Evolutionary conservation across 1,139 yeast genomes (phyloP), one percentile per base, ranked within the genome.

Genomic region (Pichia norvegensis): DNA sequence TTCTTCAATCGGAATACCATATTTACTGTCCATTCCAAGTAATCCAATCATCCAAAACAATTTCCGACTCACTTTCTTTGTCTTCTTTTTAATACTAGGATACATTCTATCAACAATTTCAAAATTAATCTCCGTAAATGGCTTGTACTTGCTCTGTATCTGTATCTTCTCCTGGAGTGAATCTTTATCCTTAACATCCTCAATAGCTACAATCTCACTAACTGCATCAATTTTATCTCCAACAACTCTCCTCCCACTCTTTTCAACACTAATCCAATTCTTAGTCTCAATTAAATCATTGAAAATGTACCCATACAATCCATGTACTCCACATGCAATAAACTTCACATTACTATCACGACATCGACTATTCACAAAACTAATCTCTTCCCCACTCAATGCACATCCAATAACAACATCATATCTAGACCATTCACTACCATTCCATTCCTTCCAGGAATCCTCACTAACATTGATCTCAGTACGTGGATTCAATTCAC

Each of bases 371-470:
- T 54, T 97, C 73, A 3, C 90, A 73, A 23, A 72, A 63, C 0
- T 58, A 56, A 59, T 87, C 11, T 27, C 31, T 11, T 27, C 31
- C 14, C 16, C 31, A 27, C 31, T 27, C 31, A 84, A 61, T 50
- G 86, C 95, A 0, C 95, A 84, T 1, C 82, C 90, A 11, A 92
- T 78, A 3, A 90, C 73, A 46, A 90, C 65, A 57, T 84, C 86
- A 62, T 83, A 88, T 36, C 70, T 61, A n/a, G 67, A 57, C 54
- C 81, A 76, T 63, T 74, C 84, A 4, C 54, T 54, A 7, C 42
- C 35, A 9, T 62, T 52, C 16, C 70, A 55, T 0, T 58, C 55
- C 1, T 52, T 52, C 55, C 59, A 55, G 14, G 81, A 53, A 0
- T 61, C 49, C 0, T 57, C 55, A 0, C 73, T 67, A 29, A 73